A percentile compares a stretch with the other conserved stretches of the same genome.
phyloP scores from a whole-genome alignment of 345 rosid species.

The Eucalyptus cladocalyx region DNA sequence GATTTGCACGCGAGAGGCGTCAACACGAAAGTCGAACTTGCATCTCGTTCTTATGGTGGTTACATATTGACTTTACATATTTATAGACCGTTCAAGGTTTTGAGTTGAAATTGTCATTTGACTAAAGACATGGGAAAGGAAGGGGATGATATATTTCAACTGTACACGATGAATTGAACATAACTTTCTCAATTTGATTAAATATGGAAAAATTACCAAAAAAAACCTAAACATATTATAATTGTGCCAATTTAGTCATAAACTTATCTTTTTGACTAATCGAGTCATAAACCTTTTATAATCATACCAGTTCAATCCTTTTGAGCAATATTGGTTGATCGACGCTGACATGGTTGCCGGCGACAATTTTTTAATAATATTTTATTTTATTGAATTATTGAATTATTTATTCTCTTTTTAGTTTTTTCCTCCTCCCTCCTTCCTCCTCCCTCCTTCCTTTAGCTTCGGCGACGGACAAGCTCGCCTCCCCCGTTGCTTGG shows the following conservation, averaged over 20 bases:
- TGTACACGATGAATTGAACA: background rate
- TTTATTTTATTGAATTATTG: too few species aligned
- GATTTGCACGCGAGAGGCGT: background rate
- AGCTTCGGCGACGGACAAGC: accelerated
- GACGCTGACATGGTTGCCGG: accelerated
- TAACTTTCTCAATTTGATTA: background rate
- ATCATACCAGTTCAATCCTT: accelerated
- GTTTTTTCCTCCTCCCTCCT: accelerated
- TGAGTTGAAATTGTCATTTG: background rate
- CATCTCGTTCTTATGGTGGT: background rate
- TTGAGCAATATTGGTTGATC: accelerated
- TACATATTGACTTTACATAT: background rate
- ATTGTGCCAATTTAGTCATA: accelerated
- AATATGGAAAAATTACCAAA: background rate
- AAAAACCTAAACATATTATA: too few species aligned
- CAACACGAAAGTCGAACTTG: background rate
- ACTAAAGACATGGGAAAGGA: background rate
- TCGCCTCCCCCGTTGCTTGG: accelerated
- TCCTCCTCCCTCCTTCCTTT: too few species aligned
- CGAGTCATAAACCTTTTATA: accelerated
- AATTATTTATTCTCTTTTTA: too few species aligned
- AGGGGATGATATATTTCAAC: background rate
- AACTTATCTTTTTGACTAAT: accelerated
- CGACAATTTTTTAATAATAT: too few species aligned
- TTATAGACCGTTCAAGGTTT: background rate